Base-by-base conservation (phyloP, 2,329 filamentous ascomycete genomes). In the Atkinsonella texensis region DNA sequence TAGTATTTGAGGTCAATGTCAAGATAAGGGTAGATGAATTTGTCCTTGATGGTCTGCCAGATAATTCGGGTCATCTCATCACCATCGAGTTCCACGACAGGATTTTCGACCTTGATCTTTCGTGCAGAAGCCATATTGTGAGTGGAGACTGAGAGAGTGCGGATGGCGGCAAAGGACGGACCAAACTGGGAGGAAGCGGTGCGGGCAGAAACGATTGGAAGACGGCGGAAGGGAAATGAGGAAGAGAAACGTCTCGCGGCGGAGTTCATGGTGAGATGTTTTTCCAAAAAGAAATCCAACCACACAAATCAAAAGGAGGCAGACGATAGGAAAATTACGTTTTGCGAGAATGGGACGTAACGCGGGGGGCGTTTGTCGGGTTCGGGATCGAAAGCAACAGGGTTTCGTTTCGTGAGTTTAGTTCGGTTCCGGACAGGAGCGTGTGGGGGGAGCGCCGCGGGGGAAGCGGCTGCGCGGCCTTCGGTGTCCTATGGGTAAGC, bases 81-180 rank as follows among this genome's bases (percentile, higher is more conserved):
- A 65, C 91, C 91, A 69, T 97, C 91, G 64, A 97, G 81, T 77
- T 97, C 93, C 70, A 98, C 93, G 68, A 98, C 84, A 59, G 93
- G 93, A 74, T 95, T 97, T 83, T 95, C 90, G 77, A 98, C 93
- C 81, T 95, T 93, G 80, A 97, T 97, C 85, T 97, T 98, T 65
- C 80, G 75, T 62, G 60, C 50, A 59, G 77, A 70, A 52, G 77
- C 74, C 79, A 84, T 81, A 62, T 70, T 76, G 67, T 70, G 68
- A 58, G 87, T 81, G 2, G 88, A 86, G n/a, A 95, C 83, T 0
- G 88, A 67, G 48, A 62, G 59, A 42, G 67, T 68, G 55, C 69
- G 65, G 50, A 65, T 56, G 53, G 66, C 65, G 55, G 66, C 67
- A 53, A 67, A 68, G 87, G 47, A 71, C 23, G 70, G 64, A 48